phyloP scores from a whole-genome alignment of 129 eudicot genomes.

The Rutidosis leptorrhynchoides region DNA sequence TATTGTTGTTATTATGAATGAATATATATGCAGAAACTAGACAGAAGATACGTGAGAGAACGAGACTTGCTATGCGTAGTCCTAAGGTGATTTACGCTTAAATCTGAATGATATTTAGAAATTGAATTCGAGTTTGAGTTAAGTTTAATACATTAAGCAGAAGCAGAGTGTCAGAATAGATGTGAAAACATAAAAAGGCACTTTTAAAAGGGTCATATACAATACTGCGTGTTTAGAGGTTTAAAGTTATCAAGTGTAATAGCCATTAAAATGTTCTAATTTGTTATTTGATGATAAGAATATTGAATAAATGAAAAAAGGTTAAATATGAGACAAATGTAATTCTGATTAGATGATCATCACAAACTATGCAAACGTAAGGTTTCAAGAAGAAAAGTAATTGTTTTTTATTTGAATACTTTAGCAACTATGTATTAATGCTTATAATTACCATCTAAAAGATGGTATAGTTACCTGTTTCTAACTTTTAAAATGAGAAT shows the following conservation, averaged over 20 bases:
- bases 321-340: background rate
- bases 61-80: slow-evolving; percentile 78
- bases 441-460: background rate
- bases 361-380: background rate
- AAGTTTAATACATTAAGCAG: background rate
- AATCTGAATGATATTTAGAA: background rate
- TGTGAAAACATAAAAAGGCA: too few relatives aligned
- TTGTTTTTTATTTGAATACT: background rate
- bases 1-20: background rate
- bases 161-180: background rate
- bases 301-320: background rate
- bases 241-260: background rate
- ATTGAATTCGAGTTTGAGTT: slow-evolving; percentile 4
- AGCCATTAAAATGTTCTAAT: background rate
- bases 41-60: slow-evolving; percentile 66
- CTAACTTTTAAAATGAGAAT: background rate
- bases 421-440: background rate
- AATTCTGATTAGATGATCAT: background rate
- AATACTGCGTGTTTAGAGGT: background rate
- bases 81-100: slow-evolving; percentile 57
- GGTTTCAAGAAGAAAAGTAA: background rate
- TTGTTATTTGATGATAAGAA: background rate
- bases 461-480: background rate
- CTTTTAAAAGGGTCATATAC: background rate
- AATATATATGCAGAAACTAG: slow-evolving; percentile 62